Evolutionary conservation across 805 yeast species (phyloP), one percentile per base, ranked within the genome.

Genomic region (Komagataella pseudopastoris): DNA sequence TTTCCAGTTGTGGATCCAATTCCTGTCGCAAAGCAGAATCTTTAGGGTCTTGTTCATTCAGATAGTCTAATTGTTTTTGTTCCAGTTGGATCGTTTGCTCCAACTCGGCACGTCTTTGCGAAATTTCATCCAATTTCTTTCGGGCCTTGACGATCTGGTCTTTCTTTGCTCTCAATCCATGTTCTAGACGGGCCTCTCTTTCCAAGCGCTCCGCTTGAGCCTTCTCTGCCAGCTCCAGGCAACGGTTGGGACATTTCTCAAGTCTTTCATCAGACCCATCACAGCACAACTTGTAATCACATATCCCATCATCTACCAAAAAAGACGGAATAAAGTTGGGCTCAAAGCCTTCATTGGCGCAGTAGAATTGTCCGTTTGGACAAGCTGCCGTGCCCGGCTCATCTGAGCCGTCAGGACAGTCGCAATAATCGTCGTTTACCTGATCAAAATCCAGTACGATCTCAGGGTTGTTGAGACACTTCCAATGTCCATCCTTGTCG

Each of bases 321-420:
- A 71, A 78, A 6, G 81, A 74, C 4, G 88, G 83, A 12, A 93
- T 74, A 55, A 71, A 77, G 7, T 72, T 71, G 0, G 89, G 78
- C 4, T 73, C 59, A 56, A 78, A 84, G 3, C 96, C 96, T 49
- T 74, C 70, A 60, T 93, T 93, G 6, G 65, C 77, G 67, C 99
- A 91, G 64, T 79, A 89, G 60, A 88, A 90, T 48, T 58, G 50
- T 12, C 69, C 60, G 51, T 66, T 54, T 16, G 65, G 60, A 64
- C 98, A 91, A 0, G 96, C 96, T 45, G 83, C 70, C 0, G 98
- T 91, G 0, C 97, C 97, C 0, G 97, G 96, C 64, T 93, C 98
- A 68, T 93, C 99, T 4, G 90, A 81, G 0, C 98, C 98, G 67
- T 93, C 99, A 0, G 97, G 97, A 69, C 98, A 91, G 61, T 93